Evolutionary conservation across 2,329 filamentous ascomycete genomes (phyloP), one percentile per base, ranked within the genome.

Genomic region (Chaetomiaceae sp.): DNA sequence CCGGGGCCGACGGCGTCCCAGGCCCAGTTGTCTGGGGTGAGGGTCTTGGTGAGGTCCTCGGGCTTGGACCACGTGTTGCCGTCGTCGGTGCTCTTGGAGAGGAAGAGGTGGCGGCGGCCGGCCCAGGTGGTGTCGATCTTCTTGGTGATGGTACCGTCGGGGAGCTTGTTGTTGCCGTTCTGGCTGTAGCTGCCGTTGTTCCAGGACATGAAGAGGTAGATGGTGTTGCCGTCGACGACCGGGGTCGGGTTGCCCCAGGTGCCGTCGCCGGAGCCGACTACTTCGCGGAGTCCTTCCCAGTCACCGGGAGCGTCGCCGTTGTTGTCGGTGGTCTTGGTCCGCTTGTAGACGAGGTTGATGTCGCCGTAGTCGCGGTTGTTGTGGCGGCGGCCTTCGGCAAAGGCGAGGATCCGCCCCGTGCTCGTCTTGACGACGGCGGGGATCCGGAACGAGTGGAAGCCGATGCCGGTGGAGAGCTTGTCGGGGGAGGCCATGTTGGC

Each of bases 171-270:
- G 12, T 22, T 22, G 42, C 64, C 65, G 3, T 60, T 47, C 39
- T 64, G 65, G 56, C 62, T 66, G 57, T 65, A 65, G 23, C 39
- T 55, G 47, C 54, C 63, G 25, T 49, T 53, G 51, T 67, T 66
- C 65, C 64, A 66, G 46, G 57, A 65, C 48, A 65, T 45, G 47
- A 66, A 67, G 12, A 67, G 61, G 51, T 67, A 67, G 55, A 67
- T 63, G 33, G 64, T 67, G 40, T 56, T 54, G 38, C 63, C 64
- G 49, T 66, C 65, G 6, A 66, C 61, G 20, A 66, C 65, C 2
- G 65, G 53, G 7, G 65, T 65, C 3, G 65, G 64, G 46, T 67
- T 67, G n/a, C 63, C 63, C 65, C 65, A 66, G 11, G 62, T 64
- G 6, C 64, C 63, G 17, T 55, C 48, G 2, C 60, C 62, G 25